Base-by-base conservation (phyloP, 2,329 filamentous ascomycete genomes). In the Cladophialophora chaetospira region DNA sequence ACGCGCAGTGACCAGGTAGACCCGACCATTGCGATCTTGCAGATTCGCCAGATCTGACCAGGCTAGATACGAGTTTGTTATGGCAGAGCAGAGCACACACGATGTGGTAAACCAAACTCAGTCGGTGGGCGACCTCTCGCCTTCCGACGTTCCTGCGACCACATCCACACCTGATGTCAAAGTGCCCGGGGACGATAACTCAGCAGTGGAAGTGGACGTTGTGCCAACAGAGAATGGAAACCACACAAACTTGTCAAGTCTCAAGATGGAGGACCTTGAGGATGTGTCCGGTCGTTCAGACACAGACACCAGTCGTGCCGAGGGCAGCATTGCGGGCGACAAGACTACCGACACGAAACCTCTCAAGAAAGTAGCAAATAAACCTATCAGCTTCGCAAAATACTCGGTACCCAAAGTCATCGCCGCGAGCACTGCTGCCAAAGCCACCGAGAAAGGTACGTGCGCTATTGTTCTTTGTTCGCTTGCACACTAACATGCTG, bases 71-170 rank as follows among this genome's bases (percentile, higher is more conserved):
- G 73, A 77, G 73, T 77, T 82, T 86, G 84, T 86, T 85, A 87
- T 87, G 84, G 84, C 84, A 85, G 83, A 86, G 82, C 81, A 83
- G 82, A 82, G 76, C 72, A 79, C 77, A 81, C 83, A 84, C 76
- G 80, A 87, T 87, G 84, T 85, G 84, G 83, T 86, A 85, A 84
- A 84, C 78, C 79, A 84, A 81, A 79, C 82, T 78, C 78, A 80
- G 84, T 86, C 83, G 83, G 79, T 82, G 77, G 82, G 82, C 79
- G 81, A 79, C 72, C 72, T 75, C 72, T 79, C 79, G 79, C 80
- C 82, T 77, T 82, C 83, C 82, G 83, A 84, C 82, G 82, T 78
- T 76, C 78, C 79, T 85, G 82, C 81, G 79, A 80, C 77, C 78
- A 80, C 76, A 75, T 77, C 78, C 75, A 77, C 76, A 73, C 75